Base-by-base conservation (phyloP, 2,329 filamentous ascomycete species). In the Colletotrichum costaricense region DNA sequence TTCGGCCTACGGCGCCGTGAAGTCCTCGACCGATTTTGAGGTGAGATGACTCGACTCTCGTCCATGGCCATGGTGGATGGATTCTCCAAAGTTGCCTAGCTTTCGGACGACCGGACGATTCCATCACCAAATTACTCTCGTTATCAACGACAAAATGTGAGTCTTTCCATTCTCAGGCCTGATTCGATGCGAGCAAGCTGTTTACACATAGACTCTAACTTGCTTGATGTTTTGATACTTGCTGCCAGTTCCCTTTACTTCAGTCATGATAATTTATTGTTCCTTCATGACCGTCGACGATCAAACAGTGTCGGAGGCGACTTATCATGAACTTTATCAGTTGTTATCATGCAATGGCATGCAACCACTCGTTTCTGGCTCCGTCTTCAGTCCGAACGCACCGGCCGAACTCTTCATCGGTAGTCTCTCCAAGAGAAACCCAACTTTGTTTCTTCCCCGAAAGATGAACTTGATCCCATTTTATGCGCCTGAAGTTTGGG, bases 101-200 rank as follows among this genome's bases (percentile, higher is more conserved):
- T 8, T 16, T 69, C 42, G 33, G 58, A 69, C 24, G 69, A 67
- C 33, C 35, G 30, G 66, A 28, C 42, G 54, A 42, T 59, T 28
- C 6, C 1, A 28, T 16, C 11, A 3, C 30, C 8, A n/a, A 6
- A 26, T 55, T 5, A 4, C 22, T 14, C 52, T 26, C 16, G 2
- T 16, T 19, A 16, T 42, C 1, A 54, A 54, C 42, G 3, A n/a
- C 16, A 19, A 46, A 16, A 4, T 14, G 12, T 42, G 38, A 16
- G 14, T 6, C 16, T 42, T 14, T 6, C 16, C 16, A 19, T 19
- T 6, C 16, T 19, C 38, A 30, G 28, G 24, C 24, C 24, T 24
- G 24, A 24, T 24, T 24, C 24, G 3, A 24, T 24, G 24, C 3
- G 3, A 3, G 24, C 1, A 12, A 35, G 11, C 11, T 35, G 11